These are phyloP conservation scores for Pyricularia grisea DNA, from an alignment of 2,329 filamentous ascomycete genomes.

Conservation along the genomic window DNA sequence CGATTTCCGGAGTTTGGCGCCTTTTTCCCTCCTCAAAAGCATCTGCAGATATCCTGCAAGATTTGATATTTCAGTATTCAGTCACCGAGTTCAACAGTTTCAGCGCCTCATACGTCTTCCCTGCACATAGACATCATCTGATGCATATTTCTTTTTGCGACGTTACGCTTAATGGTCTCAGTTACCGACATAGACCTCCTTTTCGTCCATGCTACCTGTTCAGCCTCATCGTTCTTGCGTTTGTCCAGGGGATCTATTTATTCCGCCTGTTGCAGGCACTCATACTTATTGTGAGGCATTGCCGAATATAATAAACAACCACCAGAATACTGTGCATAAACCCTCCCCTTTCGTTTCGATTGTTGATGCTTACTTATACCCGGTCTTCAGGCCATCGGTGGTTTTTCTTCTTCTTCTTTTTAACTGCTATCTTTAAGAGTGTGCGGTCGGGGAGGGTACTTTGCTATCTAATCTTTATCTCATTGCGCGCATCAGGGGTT, in stretches of 20 bases:
- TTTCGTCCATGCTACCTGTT: conserved; percentile 16
- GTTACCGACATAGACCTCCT: conserved; percentile 20
- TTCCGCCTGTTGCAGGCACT: neutral
- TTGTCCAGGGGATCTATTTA: neutral
- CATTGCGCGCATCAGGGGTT: neutral
- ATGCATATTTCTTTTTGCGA: conserved; percentile 18
- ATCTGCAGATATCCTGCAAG: neutral
- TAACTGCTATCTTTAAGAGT: neutral
- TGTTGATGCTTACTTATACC: conserved; percentile 30
- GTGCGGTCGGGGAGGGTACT: conserved; percentile 19
- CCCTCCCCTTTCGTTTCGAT: conserved; percentile 25
- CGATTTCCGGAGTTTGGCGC: conserved; percentile 18
- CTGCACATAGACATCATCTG: conserved; percentile 19
- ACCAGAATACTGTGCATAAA: neutral
- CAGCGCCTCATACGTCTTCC: conserved; percentile 8
- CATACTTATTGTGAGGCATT: conserved; percentile 6
- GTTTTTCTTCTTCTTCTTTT: conserved; percentile 16
- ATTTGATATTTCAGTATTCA: neutral
- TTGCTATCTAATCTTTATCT: conserved; percentile 14
- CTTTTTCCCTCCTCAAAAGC: neutral
- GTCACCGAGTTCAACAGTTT: conserved; percentile 4
- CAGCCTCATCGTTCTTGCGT: conserved; percentile 9
- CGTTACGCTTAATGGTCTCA: conserved; percentile 24
- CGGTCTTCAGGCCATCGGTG: conserved; percentile 19
- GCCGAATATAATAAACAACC: conserved; percentile 9